Evolutionary conservation across 371 early-diverging fungal species (phyloP).

Genomic region (Saksenaea oblongispora): DNA sequence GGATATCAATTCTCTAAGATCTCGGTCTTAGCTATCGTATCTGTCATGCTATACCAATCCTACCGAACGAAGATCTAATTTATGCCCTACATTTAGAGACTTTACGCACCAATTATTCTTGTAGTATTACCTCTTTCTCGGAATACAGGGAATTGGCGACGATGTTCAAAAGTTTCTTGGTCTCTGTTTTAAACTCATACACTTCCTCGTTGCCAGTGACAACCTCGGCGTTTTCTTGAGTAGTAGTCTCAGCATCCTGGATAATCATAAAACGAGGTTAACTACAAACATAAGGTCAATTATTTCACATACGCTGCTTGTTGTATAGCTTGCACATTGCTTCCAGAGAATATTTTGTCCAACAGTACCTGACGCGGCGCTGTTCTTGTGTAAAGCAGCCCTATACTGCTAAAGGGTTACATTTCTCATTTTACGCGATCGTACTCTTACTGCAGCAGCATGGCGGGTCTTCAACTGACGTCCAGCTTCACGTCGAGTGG

Average conservation of each 20-base stretch:
- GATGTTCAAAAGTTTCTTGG: conserved; percentile 80
- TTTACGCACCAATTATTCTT: neutral
- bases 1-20: conserved; percentile 91
- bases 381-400: neutral
- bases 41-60: neutral
- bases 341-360: conserved; percentile 2
- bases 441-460: too few relatives aligned
- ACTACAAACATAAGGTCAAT: neutral
- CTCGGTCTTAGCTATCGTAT: conserved; percentile 3
- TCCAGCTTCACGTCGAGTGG: conserved; percentile 12
- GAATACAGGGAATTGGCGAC: conserved; percentile 89
- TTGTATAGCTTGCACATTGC: conserved; percentile 4
- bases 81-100: neutral
- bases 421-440: too few relatives aligned
- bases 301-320: neutral
- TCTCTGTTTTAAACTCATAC: conserved; percentile 84
- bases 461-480: conserved; percentile 5
- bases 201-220: conserved; percentile 42
- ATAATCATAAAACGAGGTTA: neutral
- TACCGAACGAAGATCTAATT: conserved; percentile 70
- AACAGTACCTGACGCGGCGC: neutral
- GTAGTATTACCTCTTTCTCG: conserved; percentile 70
- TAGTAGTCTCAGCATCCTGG: neutral
- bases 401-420: too few relatives aligned
- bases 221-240: conserved; percentile 23